phyloP scores from a whole-genome alignment of 345 rosid species.

The Salix udensis region DNA sequence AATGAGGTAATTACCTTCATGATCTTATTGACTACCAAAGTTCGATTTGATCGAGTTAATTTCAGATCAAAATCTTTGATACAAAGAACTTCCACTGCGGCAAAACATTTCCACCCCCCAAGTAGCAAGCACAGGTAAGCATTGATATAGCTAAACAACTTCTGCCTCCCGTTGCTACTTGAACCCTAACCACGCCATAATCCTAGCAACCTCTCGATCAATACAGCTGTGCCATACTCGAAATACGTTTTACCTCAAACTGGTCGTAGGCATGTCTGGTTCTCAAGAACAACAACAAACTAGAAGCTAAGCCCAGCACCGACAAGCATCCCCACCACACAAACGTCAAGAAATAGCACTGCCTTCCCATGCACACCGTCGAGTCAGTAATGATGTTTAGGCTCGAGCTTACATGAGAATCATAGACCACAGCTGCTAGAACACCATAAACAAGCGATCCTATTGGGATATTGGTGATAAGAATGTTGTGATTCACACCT shows the following conservation, averaged over 20 bases:
- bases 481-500: conserved; percentile 89
- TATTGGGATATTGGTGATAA: conserved; percentile 86
- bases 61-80: background rate
- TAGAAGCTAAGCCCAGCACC: conserved; percentile 53
- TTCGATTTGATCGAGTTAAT: background rate
- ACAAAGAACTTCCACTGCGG: background rate
- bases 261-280: conserved; percentile 75
- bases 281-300: conserved; percentile 60
- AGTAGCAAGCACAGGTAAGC: too few relatives aligned
- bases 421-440: conserved; percentile 79
- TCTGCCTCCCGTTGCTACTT: background rate
- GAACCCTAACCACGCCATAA: background rate
- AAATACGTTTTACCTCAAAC: conserved; percentile 51
- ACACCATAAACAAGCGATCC: conserved; percentile 84
- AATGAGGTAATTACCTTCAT: background rate
- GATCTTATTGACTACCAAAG: background rate
- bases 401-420: conserved; percentile 38
- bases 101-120: background rate
- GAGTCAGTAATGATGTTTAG: conserved; percentile 31
- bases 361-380: conserved; percentile 65
- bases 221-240: conserved; percentile 14
- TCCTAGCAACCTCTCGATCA: conserved; percentile 5
- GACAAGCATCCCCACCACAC: conserved; percentile 85
- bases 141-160: background rate
- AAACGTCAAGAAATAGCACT: conserved; percentile 72